A percentile compares a stretch with the other conserved stretches of the same genome.
These are phyloP conservation scores for Ettlia oleoabundans DNA, from an alignment of 139 green algal species.

Conservation along the genomic window DNA sequence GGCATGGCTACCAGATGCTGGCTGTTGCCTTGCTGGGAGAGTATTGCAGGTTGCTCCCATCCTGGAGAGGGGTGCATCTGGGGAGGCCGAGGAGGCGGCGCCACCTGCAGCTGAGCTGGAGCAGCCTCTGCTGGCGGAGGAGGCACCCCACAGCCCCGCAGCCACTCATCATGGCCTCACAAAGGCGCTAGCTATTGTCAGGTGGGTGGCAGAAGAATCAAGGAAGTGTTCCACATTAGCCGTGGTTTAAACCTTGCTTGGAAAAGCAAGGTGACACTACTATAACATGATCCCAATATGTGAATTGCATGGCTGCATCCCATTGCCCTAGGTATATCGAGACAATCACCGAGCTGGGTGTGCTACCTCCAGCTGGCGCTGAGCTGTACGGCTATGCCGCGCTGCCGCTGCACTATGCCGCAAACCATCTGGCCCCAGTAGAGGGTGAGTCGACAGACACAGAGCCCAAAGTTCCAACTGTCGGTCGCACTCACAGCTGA, in stretches of 20 bases:
- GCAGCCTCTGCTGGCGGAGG: slow-evolving; percentile 22
- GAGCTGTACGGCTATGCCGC: slow-evolving; percentile 18
- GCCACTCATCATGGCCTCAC: background rate
- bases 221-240: too few species aligned
- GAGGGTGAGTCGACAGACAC: too few species aligned
- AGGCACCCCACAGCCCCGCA: slow-evolving; percentile 1
- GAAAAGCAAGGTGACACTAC: too few species aligned
- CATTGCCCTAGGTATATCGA: too few species aligned
- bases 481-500: too few species aligned
- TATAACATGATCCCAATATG: too few species aligned
- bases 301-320: too few species aligned
- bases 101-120: background rate
- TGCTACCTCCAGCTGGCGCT: background rate
- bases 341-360: slow-evolving; percentile 30
- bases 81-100: background rate
- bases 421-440: slow-evolving; percentile 7
- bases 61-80: background rate
- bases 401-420: slow-evolving; percentile 3
- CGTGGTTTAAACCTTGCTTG: too few species aligned
- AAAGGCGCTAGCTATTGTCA: slow-evolving; percentile 24
- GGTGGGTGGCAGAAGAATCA: too few species aligned
- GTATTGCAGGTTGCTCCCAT: background rate
- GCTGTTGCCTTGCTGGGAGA: too few species aligned
- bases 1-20: too few species aligned
- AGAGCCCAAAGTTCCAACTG: too few species aligned